Conservation (phyloP, 2,329 filamentous ascomycete species). For the Beauveria bassiana region DNA sequence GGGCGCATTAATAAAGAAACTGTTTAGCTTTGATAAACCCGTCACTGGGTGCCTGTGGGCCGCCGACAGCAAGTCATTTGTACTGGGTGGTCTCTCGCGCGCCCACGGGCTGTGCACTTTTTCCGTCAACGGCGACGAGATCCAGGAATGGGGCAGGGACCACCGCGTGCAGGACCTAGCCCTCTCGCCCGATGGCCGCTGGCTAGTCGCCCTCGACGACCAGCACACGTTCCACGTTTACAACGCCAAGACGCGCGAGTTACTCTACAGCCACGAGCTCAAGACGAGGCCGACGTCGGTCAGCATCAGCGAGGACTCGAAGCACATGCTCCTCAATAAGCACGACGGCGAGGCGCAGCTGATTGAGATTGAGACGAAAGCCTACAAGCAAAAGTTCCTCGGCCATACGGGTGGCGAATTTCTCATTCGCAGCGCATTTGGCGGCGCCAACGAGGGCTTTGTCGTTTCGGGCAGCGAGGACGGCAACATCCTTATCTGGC, state of each 20-base stretch:
- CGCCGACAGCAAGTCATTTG: conserved; percentile 66
- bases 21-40: conserved; percentile 70
- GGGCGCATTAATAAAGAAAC: conserved; percentile 53
- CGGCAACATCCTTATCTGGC: conserved; percentile 77
- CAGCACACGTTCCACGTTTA: conserved; percentile 70
- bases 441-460: conserved; percentile 86
- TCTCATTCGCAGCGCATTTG: conserved; percentile 76
- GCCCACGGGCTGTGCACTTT: conserved; percentile 62
- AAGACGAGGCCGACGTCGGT: conserved; percentile 69
- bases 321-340: conserved; percentile 74
- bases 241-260: conserved; percentile 65
- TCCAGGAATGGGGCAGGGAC: conserved; percentile 59
- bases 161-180: conserved; percentile 78
- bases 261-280: conserved; percentile 63
- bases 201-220: conserved; percentile 71
- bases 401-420: conserved; percentile 69
- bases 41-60: conserved; percentile 90
- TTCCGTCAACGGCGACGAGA: conserved; percentile 52
- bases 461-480: conserved; percentile 85
- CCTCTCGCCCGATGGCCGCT: conserved; percentile 71
- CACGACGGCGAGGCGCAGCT: conserved; percentile 69
- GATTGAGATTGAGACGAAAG: conserved; percentile 66
- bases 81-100: conserved; percentile 70
- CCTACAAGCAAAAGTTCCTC: conserved; percentile 64
- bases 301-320: conserved; percentile 73